Conservation (phyloP, 768 basidiomycete genomes). For the Wakefieldia striispora region DNA sequence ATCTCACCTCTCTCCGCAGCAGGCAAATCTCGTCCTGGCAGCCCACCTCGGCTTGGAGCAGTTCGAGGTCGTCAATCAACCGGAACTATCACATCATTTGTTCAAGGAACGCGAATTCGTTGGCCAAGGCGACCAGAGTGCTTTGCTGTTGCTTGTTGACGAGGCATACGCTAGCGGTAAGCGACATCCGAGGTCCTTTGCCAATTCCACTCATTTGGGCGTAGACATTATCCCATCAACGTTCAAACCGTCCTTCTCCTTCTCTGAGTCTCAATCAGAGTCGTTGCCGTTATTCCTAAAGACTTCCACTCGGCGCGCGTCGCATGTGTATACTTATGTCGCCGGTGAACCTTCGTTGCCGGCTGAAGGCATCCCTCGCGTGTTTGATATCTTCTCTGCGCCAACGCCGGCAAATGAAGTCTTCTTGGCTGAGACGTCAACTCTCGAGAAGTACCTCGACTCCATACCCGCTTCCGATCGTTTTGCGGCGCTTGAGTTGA, state of each 20-base stretch:
- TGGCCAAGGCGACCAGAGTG: conserved; percentile 50
- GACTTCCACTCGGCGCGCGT: conserved; percentile 58
- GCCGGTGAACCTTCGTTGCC: conserved; percentile 38
- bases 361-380: conserved; percentile 29
- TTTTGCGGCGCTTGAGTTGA: conserved; percentile 66
- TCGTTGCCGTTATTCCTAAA: conserved; percentile 51
- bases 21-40: conserved; percentile 59
- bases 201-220: conserved; percentile 1
- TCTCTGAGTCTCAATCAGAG: conserved; percentile 30
- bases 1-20: conserved; percentile 44
- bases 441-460: conserved; percentile 54
- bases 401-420: conserved; percentile 38
- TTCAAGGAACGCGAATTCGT: conserved; percentile 49
- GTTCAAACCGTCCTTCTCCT: conserved; percentile 47
- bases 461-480: conserved; percentile 31
- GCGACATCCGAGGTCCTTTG: conserved; percentile 9
- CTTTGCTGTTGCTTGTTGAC: conserved; percentile 54
- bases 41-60: conserved; percentile 71
- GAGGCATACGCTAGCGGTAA: conserved; percentile 55
- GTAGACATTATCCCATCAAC: conserved; percentile 59
- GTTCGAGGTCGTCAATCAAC: conserved; percentile 50
- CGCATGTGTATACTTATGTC: conserved; percentile 54
- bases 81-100: conserved; percentile 18
- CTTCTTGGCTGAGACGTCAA: conserved; percentile 42
- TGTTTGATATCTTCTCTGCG: conserved; percentile 42